Percentiles rank a stretch among this genome's conserved stretches.
Evolutionary conservation across 805 yeast species (phyloP).

Genomic region (Yueomyces sp.): DNA sequence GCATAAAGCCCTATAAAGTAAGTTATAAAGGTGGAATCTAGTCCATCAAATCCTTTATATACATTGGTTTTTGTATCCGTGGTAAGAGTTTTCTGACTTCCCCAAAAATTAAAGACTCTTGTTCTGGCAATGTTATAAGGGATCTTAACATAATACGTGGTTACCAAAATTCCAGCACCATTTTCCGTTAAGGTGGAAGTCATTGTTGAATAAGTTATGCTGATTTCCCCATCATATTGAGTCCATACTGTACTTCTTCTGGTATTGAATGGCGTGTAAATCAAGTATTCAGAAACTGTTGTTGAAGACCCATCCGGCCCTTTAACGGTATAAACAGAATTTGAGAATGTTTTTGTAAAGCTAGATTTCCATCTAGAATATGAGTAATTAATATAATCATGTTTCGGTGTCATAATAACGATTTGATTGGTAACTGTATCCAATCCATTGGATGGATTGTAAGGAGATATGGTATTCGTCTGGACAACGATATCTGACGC

Average conservation of each 20-base stretch:
- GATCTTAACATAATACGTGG: constrained; percentile 1
- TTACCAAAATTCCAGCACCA: constrained; percentile 1
- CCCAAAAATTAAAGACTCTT: neutral
- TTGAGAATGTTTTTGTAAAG: too few species aligned
- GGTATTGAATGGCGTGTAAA: too few species aligned
- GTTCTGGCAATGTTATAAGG: neutral
- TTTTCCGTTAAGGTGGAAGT: neutral
- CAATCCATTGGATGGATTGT: too few species aligned
- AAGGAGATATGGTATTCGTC: too few species aligned
- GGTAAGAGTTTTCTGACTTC: neutral
- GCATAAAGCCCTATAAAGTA: neutral
- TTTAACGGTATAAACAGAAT: too few species aligned
- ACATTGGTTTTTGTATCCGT: constrained; percentile 1
- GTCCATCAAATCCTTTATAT: constrained; percentile 1
- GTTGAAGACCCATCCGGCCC: too few species aligned
- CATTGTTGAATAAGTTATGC: constrained; percentile 1
- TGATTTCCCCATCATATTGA: neutral
- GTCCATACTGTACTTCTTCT: neutral
- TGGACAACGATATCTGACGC: too few species aligned
- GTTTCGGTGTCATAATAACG: too few species aligned
- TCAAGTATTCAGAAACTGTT: too few species aligned
- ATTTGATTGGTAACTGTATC: too few species aligned
- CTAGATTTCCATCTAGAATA: too few species aligned
- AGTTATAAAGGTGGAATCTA: neutral
- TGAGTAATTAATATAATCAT: too few species aligned